Base-by-base conservation (phyloP, 305 asterid genomes). In the Fraxinus ornus region DNA sequence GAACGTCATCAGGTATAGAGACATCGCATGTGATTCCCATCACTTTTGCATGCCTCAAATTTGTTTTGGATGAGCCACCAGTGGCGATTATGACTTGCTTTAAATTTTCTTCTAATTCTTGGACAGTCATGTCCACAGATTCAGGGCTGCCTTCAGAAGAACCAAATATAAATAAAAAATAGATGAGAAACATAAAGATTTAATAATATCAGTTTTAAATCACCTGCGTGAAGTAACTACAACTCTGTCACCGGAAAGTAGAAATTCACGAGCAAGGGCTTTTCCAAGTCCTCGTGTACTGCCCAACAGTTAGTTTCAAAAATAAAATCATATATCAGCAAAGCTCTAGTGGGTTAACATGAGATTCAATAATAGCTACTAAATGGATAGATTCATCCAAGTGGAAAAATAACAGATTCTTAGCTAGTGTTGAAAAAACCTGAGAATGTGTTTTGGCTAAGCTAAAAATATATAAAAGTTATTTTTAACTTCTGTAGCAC, bases 261-360 rank as follows among this genome's bases (percentile, higher is more conserved):
- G 81, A 85, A 94, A 94, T 80, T 95, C 99, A 17, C 97, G 97
- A 21, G 97, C 99, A 85, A 95, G 90, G 13, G 99, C 98, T 89
- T 94, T 95, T 28, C 99, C 99, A 26, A 95, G 91, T 85, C 98
- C 98, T 80, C 98, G 88, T 79, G 99, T 95, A 87, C 99, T 95
- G 93, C 80, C 52, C 87, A 82, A 87, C 55, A 87, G 81, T 24
- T 78, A 81, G 79, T 78, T 73, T 32, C 35, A 75, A 75, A n/a
- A 72, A 78, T 87, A 37, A 86, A 35, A 74, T 73, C n/a, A 41
- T 37, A 60, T 24, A 78, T 73, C 33, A 64, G 13, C 32, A 75
- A 6, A 21, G 72, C 75, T 64, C 75, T 32, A 28, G 12, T n/a
- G 1, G 36, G 36, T 66, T 66, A 66, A 66, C 22, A 55, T 55